Conservation (phyloP, 1,139 yeast species). For the Insectozyma bohioensis region DNA sequence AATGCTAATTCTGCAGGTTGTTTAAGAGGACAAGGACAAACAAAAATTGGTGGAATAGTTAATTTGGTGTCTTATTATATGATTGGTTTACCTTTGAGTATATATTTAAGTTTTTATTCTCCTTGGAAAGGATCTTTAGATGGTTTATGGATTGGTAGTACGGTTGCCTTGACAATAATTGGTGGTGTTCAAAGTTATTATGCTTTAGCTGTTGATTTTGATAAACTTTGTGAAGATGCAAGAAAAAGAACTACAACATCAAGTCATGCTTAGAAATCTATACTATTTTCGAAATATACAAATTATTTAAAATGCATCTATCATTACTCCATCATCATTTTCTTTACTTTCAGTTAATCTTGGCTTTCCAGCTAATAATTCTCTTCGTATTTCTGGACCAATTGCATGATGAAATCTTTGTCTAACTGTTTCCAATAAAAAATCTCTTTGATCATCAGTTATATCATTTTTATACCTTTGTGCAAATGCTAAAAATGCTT, state of each 20-base stretch:
- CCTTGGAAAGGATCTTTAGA: constrained; percentile 42
- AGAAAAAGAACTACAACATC: constrained; percentile 32
- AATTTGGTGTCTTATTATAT: constrained; percentile 53
- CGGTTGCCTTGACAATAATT: constrained; percentile 50
- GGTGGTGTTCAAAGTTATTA: constrained; percentile 52
- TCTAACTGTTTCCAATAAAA: constrained; percentile 84
- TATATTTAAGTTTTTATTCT: constrained; percentile 48
- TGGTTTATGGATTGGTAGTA: constrained; percentile 58
- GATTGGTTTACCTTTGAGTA: constrained; percentile 52
- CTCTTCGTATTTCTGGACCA: constrained; percentile 94
- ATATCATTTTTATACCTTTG: constrained; percentile 96
- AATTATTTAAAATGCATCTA: constrained; percentile 33
- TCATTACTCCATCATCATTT: constrained; percentile 40
- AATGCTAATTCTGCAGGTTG: constrained; percentile 63
- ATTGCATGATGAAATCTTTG: constrained; percentile 86
- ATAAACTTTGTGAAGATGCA: constrained; percentile 41
- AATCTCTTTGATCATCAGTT: constrained; percentile 96
- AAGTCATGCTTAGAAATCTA: constrained; percentile 7
- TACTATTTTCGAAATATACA: neutral
- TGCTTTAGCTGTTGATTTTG: constrained; percentile 40
- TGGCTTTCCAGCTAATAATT: constrained; percentile 75
- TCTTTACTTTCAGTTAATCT: constrained; percentile 29
- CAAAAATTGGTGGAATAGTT: constrained; percentile 58
- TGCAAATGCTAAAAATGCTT: constrained; percentile 89
- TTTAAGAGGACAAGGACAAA: constrained; percentile 59